phyloP scores from a whole-genome alignment of 108 stramenopile genomes.

The Cylindrotheca fusiformis region DNA sequence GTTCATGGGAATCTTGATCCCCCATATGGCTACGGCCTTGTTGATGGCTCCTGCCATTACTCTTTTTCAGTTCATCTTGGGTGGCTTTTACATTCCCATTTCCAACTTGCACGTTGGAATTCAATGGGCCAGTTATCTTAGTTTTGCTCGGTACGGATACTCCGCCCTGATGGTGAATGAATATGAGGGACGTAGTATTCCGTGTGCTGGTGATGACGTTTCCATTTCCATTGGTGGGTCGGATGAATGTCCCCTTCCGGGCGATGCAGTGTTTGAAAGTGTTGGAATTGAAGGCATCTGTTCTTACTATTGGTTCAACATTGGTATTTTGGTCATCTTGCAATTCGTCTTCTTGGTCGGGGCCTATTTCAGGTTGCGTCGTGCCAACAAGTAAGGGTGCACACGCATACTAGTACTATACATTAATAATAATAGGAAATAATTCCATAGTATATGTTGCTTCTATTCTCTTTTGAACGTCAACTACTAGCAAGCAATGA shows the following conservation, averaged over 20 bases:
- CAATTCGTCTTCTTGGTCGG: constrained; percentile 22
- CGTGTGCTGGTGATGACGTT: constrained; percentile 35
- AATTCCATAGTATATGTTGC: too few relatives aligned
- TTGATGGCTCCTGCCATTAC: constrained; percentile 67
- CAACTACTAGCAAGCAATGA: too few relatives aligned
- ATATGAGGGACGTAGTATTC: constrained; percentile 51
- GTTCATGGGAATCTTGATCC: constrained; percentile 57
- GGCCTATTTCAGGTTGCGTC: constrained; percentile 18
- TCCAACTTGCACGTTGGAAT: constrained; percentile 50
- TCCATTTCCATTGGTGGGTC: constrained; percentile 29
- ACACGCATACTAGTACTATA: too few relatives aligned
- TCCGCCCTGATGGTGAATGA: constrained; percentile 70
- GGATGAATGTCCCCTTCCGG: constrained; percentile 58
- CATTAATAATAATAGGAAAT: too few relatives aligned
- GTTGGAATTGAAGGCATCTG: constrained; percentile 57
- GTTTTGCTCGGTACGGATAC: constrained; percentile 77
- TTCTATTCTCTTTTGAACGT: too few relatives aligned
- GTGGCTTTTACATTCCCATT: constrained; percentile 74
- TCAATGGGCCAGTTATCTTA: constrained; percentile 57
- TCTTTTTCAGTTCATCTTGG: constrained; percentile 66
- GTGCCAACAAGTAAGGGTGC: constrained; percentile 19
- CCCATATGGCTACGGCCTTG: constrained; percentile 50
- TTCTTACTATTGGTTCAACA: constrained; percentile 65
- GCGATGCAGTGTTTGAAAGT: constrained; percentile 51
- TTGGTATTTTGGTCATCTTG: constrained; percentile 45